These are phyloP conservation scores for Entomortierella beljakovae DNA, from an alignment of 192 early-diverging fungal genomes.

Conservation along the genomic window DNA sequence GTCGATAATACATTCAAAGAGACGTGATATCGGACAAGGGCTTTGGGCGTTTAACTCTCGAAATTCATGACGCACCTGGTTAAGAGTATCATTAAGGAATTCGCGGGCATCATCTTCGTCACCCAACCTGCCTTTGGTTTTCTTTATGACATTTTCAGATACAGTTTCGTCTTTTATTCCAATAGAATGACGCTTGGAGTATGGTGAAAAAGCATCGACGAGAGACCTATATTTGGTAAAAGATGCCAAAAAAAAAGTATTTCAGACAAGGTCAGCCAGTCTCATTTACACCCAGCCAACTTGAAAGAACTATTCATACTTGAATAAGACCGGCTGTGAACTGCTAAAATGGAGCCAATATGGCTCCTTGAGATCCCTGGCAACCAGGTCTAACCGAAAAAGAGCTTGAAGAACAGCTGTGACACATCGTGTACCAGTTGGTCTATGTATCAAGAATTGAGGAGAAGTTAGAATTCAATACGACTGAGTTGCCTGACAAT, in stretches of 20 bases:
- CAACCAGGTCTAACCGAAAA: slow-evolving; percentile 15
- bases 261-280: too few relatives aligned
- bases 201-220: slow-evolving; percentile 4
- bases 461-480: neutral
- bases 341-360: slow-evolving; percentile 6
- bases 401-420: slow-evolving; percentile 21
- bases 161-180: slow-evolving; percentile 17
- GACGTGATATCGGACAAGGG: slow-evolving; percentile 12
- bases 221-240: slow-evolving; percentile 13
- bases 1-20: slow-evolving; percentile 26
- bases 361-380: slow-evolving; percentile 2
- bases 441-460: neutral
- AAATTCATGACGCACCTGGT: slow-evolving; percentile 24
- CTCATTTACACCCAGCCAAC: too few relatives aligned
- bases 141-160: slow-evolving; percentile 20
- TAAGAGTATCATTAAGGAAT: slow-evolving; percentile 24
- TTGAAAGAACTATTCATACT: slow-evolving; percentile 5
- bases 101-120: slow-evolving; percentile 39
- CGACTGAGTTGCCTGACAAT: too few relatives aligned
- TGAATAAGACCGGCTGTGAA: slow-evolving; percentile 9
- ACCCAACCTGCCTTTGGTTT: slow-evolving; percentile 14
- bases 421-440: slow-evolving; percentile 9
- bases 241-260: too few relatives aligned
- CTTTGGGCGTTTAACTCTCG: neutral
- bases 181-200: neutral